Percentiles rank a stretch among this genome's conserved stretches.
Evolutionary conservation across 2,329 filamentous ascomycete species (phyloP).

Genomic region (Rasamsonia emersonii): DNA sequence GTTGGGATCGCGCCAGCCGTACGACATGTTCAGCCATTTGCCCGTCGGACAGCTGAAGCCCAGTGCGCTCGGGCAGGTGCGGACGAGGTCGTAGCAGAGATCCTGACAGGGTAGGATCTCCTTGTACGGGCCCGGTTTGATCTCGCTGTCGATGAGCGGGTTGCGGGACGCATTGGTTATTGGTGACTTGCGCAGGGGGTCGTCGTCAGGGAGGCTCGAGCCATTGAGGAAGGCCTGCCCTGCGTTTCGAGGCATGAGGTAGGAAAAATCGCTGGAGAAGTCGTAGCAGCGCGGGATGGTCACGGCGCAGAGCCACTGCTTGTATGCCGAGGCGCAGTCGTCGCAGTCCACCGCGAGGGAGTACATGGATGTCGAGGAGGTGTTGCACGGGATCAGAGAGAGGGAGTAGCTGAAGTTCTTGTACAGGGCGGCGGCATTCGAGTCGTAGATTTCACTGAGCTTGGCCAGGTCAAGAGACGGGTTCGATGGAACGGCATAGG

Average conservation of each 20-base stretch:
- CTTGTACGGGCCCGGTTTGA: constrained; percentile 83
- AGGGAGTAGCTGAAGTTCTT: constrained; percentile 72
- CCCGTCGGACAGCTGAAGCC: constrained; percentile 64
- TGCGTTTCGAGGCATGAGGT: constrained; percentile 63
- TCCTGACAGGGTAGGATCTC: constrained; percentile 85
- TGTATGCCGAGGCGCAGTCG: constrained; percentile 75
- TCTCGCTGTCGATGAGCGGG: constrained; percentile 57
- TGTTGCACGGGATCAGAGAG: constrained; percentile 77
- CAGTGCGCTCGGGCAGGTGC: constrained; percentile 70
- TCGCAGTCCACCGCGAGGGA: constrained; percentile 69
- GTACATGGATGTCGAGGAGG: constrained; percentile 63
- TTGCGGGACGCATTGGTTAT: constrained; percentile 57
- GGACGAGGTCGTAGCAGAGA: constrained; percentile 76
- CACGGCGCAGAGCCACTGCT: constrained; percentile 89
- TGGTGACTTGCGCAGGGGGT: constrained; percentile 24
- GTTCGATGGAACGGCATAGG: constrained; percentile 86
- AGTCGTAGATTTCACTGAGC: constrained; percentile 69
- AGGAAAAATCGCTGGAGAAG: constrained; percentile 51
- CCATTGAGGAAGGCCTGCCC: constrained; percentile 63
- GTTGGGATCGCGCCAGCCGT: constrained; percentile 35
- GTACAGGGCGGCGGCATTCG: constrained; percentile 61
- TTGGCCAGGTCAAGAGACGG: constrained; percentile 51
- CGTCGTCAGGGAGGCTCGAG: constrained; percentile 39
- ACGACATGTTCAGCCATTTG: constrained; percentile 41
- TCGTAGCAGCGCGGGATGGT: constrained; percentile 89